phyloP scores from a whole-genome alignment of 257 asterid species.

The Nicotiana tomentosiformis region DNA sequence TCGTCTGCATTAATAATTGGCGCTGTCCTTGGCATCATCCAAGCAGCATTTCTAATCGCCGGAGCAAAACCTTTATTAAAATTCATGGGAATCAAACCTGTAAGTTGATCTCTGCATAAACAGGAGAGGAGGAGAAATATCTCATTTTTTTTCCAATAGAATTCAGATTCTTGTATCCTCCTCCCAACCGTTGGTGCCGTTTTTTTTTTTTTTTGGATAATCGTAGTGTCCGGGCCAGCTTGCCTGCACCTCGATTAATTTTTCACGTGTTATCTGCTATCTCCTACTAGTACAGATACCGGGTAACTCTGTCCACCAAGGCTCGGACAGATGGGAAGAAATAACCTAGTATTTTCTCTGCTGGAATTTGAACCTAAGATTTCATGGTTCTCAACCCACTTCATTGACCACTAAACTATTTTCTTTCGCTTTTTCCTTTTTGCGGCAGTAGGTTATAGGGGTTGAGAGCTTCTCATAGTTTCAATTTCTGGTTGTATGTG shows the following conservation, averaged over 20 bases:
- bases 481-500: background rate
- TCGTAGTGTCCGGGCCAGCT: no score
- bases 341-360: no score
- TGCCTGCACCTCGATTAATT: no score
- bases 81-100: slow-evolving; percentile 71
- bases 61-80: slow-evolving; percentile 53
- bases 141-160: background rate
- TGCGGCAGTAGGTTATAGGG: background rate
- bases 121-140: background rate
- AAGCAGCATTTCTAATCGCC: slow-evolving; percentile 45
- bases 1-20: slow-evolving; percentile 67
- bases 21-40: slow-evolving; percentile 57
- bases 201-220: background rate
- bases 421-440: background rate
- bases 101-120: slow-evolving; percentile 21
- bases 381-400: no score
- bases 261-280: no score
- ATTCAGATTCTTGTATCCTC: background rate
- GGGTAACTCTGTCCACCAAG: no score
- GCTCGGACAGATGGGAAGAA: no score
- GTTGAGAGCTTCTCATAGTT: background rate
- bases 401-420: no score
- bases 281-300: no score
- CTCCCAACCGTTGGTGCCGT: background rate
- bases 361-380: no score